phyloP scores from a whole-genome alignment of 106 monocot genomes.

The Amphibolis antarctica region DNA sequence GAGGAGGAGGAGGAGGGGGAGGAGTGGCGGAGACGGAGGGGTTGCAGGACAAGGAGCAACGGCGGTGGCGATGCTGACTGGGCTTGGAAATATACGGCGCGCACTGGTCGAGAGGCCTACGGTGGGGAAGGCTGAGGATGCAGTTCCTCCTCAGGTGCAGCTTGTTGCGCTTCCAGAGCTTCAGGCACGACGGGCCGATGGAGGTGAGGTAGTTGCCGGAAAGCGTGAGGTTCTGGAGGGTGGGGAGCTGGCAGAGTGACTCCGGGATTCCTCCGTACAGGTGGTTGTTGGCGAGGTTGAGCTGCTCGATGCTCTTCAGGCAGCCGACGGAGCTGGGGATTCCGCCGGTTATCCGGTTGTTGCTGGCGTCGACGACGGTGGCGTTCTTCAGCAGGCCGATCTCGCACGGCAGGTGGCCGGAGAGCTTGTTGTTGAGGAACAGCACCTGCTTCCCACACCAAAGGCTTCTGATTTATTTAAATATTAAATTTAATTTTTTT shows the following conservation, averaged over 20 bases:
- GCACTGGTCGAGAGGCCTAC: no score
- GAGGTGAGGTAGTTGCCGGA: constrained; percentile 32
- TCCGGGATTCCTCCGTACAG: constrained; percentile 47
- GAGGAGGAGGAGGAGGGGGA: no score
- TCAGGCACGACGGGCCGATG: constrained; percentile 11
- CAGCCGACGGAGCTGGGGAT: constrained; percentile 42
- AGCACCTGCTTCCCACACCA: constrained; percentile 22
- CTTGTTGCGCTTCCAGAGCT: constrained; percentile 9
- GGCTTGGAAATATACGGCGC: no score
- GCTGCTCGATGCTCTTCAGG: constrained; percentile 31
- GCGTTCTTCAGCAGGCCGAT: constrained; percentile 28
- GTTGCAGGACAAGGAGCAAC: no score
- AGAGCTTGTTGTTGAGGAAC: constrained; percentile 27
- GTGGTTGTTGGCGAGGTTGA: constrained; percentile 39
- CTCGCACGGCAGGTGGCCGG: constrained; percentile 34
- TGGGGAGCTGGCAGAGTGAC: constrained; percentile 18
- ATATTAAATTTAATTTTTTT: not conserved
- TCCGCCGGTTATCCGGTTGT: constrained; percentile 30
- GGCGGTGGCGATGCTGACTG: no score
- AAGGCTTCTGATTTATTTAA: not conserved
- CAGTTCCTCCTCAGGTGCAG: constrained; percentile 8
- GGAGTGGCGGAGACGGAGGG: no score
- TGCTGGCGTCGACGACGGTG: constrained; percentile 43
- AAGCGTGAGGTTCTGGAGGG: constrained; percentile 23
- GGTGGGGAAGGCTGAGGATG: no score